Conservation (phyloP, 495 filamentous ascomycete genomes). For the Xylaria cubensis region DNA sequence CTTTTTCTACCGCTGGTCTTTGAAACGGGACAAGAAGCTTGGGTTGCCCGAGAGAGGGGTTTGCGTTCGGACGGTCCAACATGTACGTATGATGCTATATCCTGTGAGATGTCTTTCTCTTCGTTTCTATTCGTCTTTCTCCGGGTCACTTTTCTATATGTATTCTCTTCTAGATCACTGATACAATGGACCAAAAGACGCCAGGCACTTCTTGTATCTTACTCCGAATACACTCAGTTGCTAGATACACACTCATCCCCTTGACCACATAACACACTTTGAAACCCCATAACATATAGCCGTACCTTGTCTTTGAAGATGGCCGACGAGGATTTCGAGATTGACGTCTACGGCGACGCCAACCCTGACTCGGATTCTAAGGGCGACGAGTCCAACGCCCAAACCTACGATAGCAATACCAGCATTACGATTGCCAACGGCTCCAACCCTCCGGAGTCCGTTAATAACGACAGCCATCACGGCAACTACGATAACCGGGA, state of each 20-base stretch:
- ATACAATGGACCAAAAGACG: conserved; percentile 42
- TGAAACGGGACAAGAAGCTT: conserved; percentile 9
- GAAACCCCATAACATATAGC: conserved; percentile 41
- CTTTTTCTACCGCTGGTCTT: conserved; percentile 25
- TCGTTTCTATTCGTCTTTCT: conserved; percentile 31
- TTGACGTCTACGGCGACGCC: conserved; percentile 95
- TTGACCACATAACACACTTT: conserved; percentile 38
- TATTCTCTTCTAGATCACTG: conserved; percentile 35
- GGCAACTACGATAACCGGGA: conserved; percentile 45
- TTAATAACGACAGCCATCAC: conserved; percentile 37
- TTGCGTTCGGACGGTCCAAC: conserved; percentile 28
- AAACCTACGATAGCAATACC: conserved; percentile 45
- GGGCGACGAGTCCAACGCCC: conserved; percentile 50
- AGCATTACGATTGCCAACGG: conserved; percentile 47
- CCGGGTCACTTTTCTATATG: conserved; percentile 27
- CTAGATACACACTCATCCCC: conserved; percentile 32
- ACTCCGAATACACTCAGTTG: conserved; percentile 45
- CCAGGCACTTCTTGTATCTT: conserved; percentile 44
- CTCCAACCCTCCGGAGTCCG: conserved; percentile 39
- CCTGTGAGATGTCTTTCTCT: conserved; percentile 33
- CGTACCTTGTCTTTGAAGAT: conserved; percentile 54
- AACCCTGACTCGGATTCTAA: conserved; percentile 55
- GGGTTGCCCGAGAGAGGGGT: conserved; percentile 21
- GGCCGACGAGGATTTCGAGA: conserved; percentile 96
- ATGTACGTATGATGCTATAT: conserved; percentile 30